phyloP scores from a whole-genome alignment of 2,329 filamentous ascomycete genomes.

The Chaetomium strumarium region DNA sequence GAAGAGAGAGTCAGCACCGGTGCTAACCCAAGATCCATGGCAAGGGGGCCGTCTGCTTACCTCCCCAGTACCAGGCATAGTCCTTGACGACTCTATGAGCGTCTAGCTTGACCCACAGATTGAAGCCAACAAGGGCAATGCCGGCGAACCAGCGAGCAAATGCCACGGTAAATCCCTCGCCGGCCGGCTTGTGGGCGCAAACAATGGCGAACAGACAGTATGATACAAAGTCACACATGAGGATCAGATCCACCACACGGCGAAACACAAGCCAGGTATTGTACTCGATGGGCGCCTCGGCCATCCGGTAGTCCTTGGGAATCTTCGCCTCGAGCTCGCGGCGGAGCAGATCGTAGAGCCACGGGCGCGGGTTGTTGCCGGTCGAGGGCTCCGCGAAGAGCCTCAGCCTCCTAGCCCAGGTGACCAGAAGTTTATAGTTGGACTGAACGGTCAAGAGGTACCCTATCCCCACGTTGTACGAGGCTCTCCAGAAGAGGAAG shows the following conservation, averaged over 20 bases:
- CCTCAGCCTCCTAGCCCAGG: constrained; percentile 78
- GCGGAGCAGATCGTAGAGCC: constrained; percentile 78
- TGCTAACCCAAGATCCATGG: not conserved
- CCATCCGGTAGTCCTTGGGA: constrained; percentile 86
- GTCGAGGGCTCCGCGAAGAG: constrained; percentile 79
- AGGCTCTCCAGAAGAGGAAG: constrained; percentile 87
- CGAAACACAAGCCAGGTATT: constrained; percentile 98
- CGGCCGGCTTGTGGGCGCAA: constrained; percentile 68
- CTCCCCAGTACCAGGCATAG: constrained; percentile 98
- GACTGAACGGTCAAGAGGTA: constrained; percentile 85
- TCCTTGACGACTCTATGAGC: constrained; percentile 97
- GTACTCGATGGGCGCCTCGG: constrained; percentile 91
- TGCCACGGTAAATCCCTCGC: constrained; percentile 65
- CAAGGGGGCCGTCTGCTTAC: constrained; percentile 14
- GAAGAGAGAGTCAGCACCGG: constrained; percentile 9
- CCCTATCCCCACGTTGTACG: constrained; percentile 93
- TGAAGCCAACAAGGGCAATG: constrained; percentile 78
- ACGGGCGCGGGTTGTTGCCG: constrained; percentile 77
- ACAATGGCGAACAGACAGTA: constrained; percentile 95
- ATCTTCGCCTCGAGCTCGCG: constrained; percentile 92
- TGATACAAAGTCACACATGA: constrained; percentile 98
- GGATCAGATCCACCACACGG: constrained; percentile 87
- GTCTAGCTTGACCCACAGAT: constrained; percentile 97
- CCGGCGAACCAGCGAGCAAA: constrained; percentile 72
- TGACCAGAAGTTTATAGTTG: constrained; percentile 75